phyloP scores from a whole-genome alignment of 1,284 basidiomycete genomes.

The Wolfiporia cocos region DNA sequence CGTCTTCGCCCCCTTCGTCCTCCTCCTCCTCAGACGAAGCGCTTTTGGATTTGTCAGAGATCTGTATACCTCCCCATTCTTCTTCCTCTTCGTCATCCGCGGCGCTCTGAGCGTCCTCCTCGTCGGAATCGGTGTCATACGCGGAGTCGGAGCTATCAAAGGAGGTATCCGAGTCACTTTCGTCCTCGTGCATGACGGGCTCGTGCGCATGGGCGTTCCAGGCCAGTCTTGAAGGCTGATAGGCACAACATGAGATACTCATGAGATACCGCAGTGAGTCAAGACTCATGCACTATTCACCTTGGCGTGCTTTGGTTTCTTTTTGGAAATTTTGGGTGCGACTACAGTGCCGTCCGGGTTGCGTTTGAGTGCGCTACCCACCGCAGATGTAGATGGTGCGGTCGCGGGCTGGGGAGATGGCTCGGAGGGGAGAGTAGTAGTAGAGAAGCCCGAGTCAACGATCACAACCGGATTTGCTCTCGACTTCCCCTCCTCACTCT shows the following conservation, averaged over 20 bases:
- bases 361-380: slow-evolving; percentile 56
- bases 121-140: slow-evolving; percentile 40
- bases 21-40: slow-evolving; percentile 4
- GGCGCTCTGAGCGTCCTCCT: slow-evolving; percentile 17
- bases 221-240: background rate
- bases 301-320: slow-evolving; percentile 33
- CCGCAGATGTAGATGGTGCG: slow-evolving; percentile 11
- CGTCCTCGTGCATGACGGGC: slow-evolving; percentile 11
- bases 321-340: slow-evolving; percentile 40
- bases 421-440: slow-evolving; percentile 8
- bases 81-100: slow-evolving; percentile 1
- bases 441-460: slow-evolving; percentile 24
- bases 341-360: slow-evolving; percentile 51
- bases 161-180: slow-evolving; percentile 49
- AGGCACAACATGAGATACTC: too few relatives aligned
- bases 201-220: slow-evolving; percentile 8
- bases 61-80: too few relatives aligned
- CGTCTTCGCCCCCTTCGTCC: slow-evolving; percentile 3
- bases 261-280: too few relatives aligned
- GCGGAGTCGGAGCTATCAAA: slow-evolving; percentile 76
- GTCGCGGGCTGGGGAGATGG: background rate
- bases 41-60: too few relatives aligned
- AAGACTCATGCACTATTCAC: too few relatives aligned
- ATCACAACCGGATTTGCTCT: slow-evolving; percentile 23
- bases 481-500: slow-evolving; percentile 12